Evolutionary conservation across 306 rosid species (phyloP).

Genomic region (Fragaria vesca): DNA sequence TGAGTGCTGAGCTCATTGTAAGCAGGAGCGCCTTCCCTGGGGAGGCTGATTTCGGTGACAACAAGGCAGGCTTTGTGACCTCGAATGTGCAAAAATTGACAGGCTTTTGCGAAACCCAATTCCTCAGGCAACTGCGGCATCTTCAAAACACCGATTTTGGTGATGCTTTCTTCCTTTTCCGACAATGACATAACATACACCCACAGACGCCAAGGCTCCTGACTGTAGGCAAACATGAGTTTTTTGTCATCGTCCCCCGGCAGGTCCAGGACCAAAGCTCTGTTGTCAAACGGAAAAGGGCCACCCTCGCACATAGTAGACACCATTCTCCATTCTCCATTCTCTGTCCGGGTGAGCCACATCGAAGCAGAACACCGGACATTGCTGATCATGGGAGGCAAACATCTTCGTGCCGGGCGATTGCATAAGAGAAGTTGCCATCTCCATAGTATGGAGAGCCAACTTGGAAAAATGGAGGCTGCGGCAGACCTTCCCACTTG

Average conservation of each 20-base stretch:
- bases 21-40: not conserved
- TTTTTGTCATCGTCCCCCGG: not conserved
- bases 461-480: not conserved
- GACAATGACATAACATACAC: not conserved
- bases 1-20: not conserved
- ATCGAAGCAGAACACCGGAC: not conserved
- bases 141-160: not conserved
- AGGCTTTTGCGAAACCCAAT: not conserved
- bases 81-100: not conserved
- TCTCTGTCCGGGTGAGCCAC: not conserved
- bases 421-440: not conserved
- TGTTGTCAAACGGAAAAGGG: not conserved
- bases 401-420: not conserved
- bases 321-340: not conserved
- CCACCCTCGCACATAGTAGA: not conserved
- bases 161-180: not conserved
- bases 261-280: not conserved
- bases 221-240: not conserved
- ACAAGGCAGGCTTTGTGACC: not conserved
- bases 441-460: not conserved
- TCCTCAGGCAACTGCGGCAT: not conserved
- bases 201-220: not conserved
- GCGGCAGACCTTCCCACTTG: not conserved
- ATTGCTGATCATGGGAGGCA: not conserved
- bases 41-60: not conserved